Evolutionary conservation across 352 stramenopile genomes (phyloP), one percentile per base, ranked within the genome.

Genomic region (Phytophthora kernoviae): DNA sequence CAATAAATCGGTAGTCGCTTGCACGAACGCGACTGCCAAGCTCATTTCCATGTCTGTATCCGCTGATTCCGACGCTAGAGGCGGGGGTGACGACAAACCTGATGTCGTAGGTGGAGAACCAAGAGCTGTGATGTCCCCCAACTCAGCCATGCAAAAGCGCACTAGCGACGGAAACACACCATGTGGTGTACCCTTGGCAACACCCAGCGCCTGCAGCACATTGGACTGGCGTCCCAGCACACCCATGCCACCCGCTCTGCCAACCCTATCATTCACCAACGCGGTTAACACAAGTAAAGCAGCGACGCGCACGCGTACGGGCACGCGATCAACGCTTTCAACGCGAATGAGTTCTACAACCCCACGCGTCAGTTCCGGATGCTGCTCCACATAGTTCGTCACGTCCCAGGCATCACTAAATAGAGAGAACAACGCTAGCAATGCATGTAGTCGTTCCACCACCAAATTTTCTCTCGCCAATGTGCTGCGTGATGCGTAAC

Each of bases 11-110:
- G 84, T 89, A 22, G 86, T 94, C n/a, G 87, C 87, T 33, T 94
- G 81, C 2, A 96, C 87, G 65, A 96, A 96, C 6, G 87, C 87
- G 30, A 96, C 83, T 15, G 87, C 87, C 7, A 96, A 51, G 18
- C 73, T 91, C 87, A 96, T 96, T 34, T 96, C 87, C 85, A 96
- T 94, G 57, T 96, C 87, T 34, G 65, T 81, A 54, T 93, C 84
- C 1, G 69, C 79, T 34, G 67, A 72, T 45, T 94, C 84, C 1
- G 69, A 67, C 32, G 76, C 69, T 33, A 76, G 52, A 4, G 60
- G 40, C n/a, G 59, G 42, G 2, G 50, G 36, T 17, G 59, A 49
- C 17, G 41, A 27, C 51, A 53, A 55, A 12, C 36, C 49, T 43
- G 60, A 44, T 11, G 48, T 46, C 9, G 26, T 21, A 8, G 41